A percentile compares a stretch with the other conserved stretches of the same genome.
These are phyloP conservation scores for Aquilaria malaccensis DNA, from an alignment of 345 rosid species.

Conservation along the genomic window DNA sequence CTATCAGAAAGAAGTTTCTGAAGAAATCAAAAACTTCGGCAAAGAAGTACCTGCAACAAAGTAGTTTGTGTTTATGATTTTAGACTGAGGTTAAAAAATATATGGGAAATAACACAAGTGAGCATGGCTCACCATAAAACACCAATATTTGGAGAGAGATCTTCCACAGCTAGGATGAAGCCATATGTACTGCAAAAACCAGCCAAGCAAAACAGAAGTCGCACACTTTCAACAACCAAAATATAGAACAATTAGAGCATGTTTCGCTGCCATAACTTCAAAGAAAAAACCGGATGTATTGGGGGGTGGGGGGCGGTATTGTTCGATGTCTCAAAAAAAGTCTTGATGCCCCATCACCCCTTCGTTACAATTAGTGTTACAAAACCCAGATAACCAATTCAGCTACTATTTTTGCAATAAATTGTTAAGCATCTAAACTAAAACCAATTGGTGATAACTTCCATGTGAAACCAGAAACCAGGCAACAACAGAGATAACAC, in stretches of 20 bases:
- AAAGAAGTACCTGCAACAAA: slow-evolving; percentile 80
- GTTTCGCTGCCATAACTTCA: no score
- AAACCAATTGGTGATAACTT: no score
- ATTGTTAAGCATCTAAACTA: no score
- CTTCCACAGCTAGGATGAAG: slow-evolving; percentile 88
- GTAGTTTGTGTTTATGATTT: slow-evolving; percentile 6
- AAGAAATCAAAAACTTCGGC: slow-evolving; percentile 93
- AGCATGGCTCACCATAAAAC: slow-evolving; percentile 62
- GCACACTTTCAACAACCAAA: slow-evolving; percentile 1
- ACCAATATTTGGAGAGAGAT: slow-evolving; percentile 90
- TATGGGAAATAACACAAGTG: slow-evolving; percentile 4
- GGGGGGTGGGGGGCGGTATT: no score
- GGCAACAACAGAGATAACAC: no score
- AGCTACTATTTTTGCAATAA: no score
- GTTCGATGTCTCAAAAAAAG: no score
- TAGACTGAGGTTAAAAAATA: slow-evolving; percentile 1
- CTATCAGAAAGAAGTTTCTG: slow-evolving; percentile 83
- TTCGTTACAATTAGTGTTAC: no score
- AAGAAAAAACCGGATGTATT: no score
- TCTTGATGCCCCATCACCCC: no score
- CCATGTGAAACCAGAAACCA: no score
- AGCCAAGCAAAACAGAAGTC: slow-evolving; percentile 9
- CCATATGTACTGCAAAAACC: slow-evolving; percentile 72
- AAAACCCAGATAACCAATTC: no score
- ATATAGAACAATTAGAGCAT: neutral